Conservation (phyloP, 2,329 filamentous ascomycete genomes). For the Dryadomyces quercus-mongolicae region DNA sequence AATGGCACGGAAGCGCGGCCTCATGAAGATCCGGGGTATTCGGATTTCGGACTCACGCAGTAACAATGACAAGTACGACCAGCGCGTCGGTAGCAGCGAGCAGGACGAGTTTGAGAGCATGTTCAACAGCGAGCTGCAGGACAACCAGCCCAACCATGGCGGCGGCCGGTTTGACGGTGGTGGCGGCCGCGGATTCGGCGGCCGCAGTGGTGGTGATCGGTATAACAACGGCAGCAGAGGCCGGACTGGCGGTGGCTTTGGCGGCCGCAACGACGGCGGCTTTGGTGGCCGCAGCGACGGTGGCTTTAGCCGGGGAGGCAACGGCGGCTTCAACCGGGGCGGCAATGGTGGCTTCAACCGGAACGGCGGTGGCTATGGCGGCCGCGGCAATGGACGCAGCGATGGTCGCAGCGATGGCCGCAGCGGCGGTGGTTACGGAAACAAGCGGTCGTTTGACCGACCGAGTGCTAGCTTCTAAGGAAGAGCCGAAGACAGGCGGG, state of each 20-base stretch:
- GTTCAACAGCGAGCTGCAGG: not conserved
- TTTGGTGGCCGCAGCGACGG: not conserved
- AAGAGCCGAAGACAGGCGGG: not conserved
- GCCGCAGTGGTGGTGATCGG: not conserved
- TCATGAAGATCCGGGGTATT: conserved; percentile 6
- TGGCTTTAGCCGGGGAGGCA: too few species aligned
- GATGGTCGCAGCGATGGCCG: too few species aligned
- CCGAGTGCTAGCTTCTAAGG: not conserved
- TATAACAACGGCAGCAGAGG: not conserved
- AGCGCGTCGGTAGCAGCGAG: not conserved
- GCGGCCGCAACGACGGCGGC: not conserved
- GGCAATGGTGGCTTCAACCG: not conserved
- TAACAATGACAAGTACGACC: not conserved
- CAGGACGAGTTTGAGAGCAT: not conserved
- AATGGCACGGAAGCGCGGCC: conserved; percentile 14
- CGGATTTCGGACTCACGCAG: not conserved
- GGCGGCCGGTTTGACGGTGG: not conserved
- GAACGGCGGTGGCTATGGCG: too few species aligned
- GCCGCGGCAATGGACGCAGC: too few species aligned
- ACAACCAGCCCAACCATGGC: not conserved
- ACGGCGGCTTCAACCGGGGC: not conserved
- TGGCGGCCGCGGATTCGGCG: not conserved
- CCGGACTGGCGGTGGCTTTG: not conserved
- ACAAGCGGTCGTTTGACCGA: not conserved
- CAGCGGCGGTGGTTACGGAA: too few species aligned